Percentiles rank a stretch among this genome's conserved stretches.
These are phyloP conservation scores for Thalassiosira livingstoniorum DNA, from an alignment of 352 stramenopile species.

Conservation along the genomic window DNA sequence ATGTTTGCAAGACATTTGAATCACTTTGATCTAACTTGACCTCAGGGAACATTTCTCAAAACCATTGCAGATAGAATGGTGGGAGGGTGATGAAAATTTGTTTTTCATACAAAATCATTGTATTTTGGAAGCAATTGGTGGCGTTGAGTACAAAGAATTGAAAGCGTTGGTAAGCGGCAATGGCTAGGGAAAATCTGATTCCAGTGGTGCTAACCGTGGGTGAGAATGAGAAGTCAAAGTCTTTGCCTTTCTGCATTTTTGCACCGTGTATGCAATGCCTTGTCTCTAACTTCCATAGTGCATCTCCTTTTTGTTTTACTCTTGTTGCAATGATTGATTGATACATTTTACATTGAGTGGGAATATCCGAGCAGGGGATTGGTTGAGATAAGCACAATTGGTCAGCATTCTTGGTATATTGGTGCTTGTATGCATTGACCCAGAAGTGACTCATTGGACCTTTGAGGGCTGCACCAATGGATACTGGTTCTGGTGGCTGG, in stretches of 20 bases:
- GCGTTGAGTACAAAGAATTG: neutral
- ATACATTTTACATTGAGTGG: too few species aligned
- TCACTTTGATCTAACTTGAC: conserved; percentile 1
- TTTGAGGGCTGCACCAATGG: too few species aligned
- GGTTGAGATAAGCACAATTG: too few species aligned
- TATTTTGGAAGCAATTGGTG: conserved; percentile 28
- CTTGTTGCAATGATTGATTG: conserved; percentile 21
- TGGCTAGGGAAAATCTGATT: conserved; percentile 3
- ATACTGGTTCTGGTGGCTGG: too few species aligned
- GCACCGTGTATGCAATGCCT: conserved; percentile 23
- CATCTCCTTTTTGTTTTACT: conserved; percentile 9
- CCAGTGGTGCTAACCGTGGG: conserved; percentile 2
- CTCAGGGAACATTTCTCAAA: conserved; percentile 5
- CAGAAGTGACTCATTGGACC: too few species aligned
- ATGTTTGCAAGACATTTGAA: conserved; percentile 5
- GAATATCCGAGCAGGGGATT: too few species aligned
- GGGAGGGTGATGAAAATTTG: conserved; percentile 1
- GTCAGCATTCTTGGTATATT: too few species aligned
- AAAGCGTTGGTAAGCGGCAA: neutral
- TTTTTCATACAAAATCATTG: conserved; percentile 6
- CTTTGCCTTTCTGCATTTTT: conserved; percentile 16
- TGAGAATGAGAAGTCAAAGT: conserved; percentile 32
- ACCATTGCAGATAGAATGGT: conserved; percentile 9
- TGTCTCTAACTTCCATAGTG: conserved; percentile 17
- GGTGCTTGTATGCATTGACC: too few species aligned